Base-by-base conservation (phyloP, 2,329 filamentous ascomycete species). In the Neonectria neomacrospora region DNA sequence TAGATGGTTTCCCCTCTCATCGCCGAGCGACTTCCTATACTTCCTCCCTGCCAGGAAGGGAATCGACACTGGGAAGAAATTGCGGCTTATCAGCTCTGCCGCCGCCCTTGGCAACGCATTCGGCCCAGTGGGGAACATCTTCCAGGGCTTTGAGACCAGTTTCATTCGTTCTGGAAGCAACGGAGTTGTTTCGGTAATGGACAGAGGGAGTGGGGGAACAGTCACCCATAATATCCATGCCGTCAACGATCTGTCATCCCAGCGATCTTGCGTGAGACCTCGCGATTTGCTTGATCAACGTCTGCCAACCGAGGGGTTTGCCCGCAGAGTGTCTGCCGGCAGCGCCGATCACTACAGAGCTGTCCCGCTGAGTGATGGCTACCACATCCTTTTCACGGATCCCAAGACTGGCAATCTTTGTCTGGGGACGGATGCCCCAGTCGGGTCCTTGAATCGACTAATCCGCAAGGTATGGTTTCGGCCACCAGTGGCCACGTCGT, bases 361-460 rank as follows among this genome's bases (percentile, higher is more conserved):
- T 2, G 77, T 90, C 12, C 89, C 90, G 3, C 74, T 91, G 41
- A 89, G 86, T 64, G 90, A 91, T 73, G 88, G 89, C 2, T 79
- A 85, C 59, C 88, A 91, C 68, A 80, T 91, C 37, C 76, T 91
- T 5, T 91, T 90, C 73, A 87, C 86, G 7, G 88, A 91, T 71
- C 88, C 88, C 5, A 75, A 76, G 11, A 85, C 81, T 1, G 83
- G 82, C 10, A 75, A 81, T 9, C 80, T 91, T 7, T 89, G 84
- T 64, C 77, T 92, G 16, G 89, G 89, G 3, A 86, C 82, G 48
- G 87, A 91, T 77, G 84, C 86, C 0, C 86, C 87, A 1, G 77
- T 87, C 30, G 86, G 86, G 11, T 73, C 75, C 1, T 44, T 73
- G 26, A 45, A 84, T 81, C 57, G 86, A 80, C 76, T 91, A 14